Evolutionary conservation across 306 rosid genomes (phyloP), one percentile per base, ranked within the genome.

Genomic region (Cucurbita maxima): DNA sequence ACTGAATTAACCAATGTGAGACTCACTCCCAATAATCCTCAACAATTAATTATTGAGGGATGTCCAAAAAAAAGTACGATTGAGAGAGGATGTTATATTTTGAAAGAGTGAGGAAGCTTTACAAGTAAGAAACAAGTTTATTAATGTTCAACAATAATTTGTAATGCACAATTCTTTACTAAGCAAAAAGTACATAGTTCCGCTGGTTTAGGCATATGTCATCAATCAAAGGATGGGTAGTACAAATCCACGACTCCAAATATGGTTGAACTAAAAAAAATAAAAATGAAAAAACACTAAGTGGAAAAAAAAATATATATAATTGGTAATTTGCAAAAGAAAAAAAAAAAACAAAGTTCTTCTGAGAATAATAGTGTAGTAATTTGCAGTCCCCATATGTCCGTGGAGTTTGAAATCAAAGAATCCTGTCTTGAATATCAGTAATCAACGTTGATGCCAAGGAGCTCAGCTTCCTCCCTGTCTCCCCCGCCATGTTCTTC

Each of bases 401-500:
- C n/a, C 40, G 25, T 59, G 66, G 66, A 59, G 44, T 59, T 58
- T 25, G 52, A 18, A 66, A 66, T 66, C 72, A 66, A 66, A 19
- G 72, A 66, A 90, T 85, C 84, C 97, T 81, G 79, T 88, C 98
- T 64, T 90, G 96, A 81, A 93, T 63, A 84, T 90, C 97, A 13
- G 94, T 90, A 34, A 90, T 88, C 72, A 93, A 82, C 52, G 79
- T 82, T 84, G 92, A 86, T 19, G 98, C 98, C 55, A 93, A 73
- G 16, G 92, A 83, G 86, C 84, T 82, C 54, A 93, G 94, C 79
- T 87, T 93, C 88, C 90, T 93, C 73, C 97, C 92, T 1, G 97
- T 88, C 83, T 90, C 98, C 58, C 96, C 98, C 0, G 92, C 98
- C 18, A 90, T 88, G 75, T 88, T 90, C 80, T 82, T 93, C 1